phyloP scores from a whole-genome alignment of 805 yeast genomes.

The Peterozyma xylosa region DNA sequence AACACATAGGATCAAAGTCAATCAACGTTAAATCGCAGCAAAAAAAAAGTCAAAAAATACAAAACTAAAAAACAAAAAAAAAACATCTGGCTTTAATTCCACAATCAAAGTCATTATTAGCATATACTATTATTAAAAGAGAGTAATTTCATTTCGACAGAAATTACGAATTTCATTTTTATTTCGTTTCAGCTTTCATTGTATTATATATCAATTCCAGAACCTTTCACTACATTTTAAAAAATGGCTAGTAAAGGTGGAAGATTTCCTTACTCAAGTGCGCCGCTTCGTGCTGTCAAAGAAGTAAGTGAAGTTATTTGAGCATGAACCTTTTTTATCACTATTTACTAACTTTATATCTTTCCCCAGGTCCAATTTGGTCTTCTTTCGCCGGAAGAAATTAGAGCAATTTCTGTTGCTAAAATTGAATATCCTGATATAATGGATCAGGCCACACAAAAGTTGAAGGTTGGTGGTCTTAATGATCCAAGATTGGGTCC shows the following conservation, averaged over 20 bases:
- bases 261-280: conserved; percentile 88
- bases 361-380: conserved; percentile 79
- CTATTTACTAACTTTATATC: conserved; percentile 8
- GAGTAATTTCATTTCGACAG: background rate
- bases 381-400: conserved; percentile 93
- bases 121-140: background rate
- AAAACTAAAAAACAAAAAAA: background rate
- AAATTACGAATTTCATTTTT: background rate
- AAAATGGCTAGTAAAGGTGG: conserved; percentile 8
- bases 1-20: no score
- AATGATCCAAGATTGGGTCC: conserved; percentile 97
- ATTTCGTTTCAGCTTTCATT: conserved; percentile 1
- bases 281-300: conserved; percentile 94
- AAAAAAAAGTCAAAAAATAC: background rate
- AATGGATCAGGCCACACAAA: conserved; percentile 95
- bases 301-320: conserved; percentile 50
- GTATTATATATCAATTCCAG: background rate
- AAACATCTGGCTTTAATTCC: background rate
- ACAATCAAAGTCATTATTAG: background rate
- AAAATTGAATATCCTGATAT: conserved; percentile 98
- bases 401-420: conserved; percentile 95
- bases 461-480: conserved; percentile 94
- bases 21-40: background rate
- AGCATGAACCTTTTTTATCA: background rate
- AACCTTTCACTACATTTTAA: background rate